Evolutionary conservation across 768 basidiomycete species (phyloP).

Genomic region (Serpula lacrymans): DNA sequence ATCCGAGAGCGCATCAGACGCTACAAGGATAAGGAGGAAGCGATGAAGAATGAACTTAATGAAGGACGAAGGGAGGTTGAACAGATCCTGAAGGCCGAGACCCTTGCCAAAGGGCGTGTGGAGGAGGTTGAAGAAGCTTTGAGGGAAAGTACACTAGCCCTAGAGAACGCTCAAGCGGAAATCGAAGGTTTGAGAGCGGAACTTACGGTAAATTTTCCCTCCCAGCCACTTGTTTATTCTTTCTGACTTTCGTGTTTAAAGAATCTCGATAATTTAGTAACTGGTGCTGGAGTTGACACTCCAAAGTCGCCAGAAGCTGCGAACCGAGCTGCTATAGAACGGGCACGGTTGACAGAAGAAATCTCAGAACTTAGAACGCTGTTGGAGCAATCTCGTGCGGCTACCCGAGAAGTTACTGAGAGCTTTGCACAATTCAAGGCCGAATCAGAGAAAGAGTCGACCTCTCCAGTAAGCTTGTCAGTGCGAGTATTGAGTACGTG

Average conservation of each 20-base stretch:
- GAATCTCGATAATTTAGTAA: slow-evolving; percentile 64
- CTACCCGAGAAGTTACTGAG: slow-evolving; percentile 17
- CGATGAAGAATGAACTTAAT: slow-evolving; percentile 65
- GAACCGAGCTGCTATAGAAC: slow-evolving; percentile 49
- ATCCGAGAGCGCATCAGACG: slow-evolving; percentile 62
- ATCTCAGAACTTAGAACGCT: slow-evolving; percentile 50
- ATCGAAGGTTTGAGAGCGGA: slow-evolving; percentile 78
- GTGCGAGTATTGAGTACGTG: neutral
- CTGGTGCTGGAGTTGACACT: slow-evolving; percentile 28
- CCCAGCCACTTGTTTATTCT: neutral
- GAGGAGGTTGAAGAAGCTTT: slow-evolving; percentile 90
- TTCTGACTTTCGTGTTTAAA: slow-evolving; percentile 22
- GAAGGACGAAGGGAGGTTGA: slow-evolving; percentile 67
- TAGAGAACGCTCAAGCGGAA: slow-evolving; percentile 89
- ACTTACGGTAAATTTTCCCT: slow-evolving; percentile 53
- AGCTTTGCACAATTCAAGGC: slow-evolving; percentile 1
- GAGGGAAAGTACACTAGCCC: slow-evolving; percentile 77
- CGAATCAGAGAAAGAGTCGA: slow-evolving; percentile 14
- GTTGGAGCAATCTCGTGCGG: slow-evolving; percentile 37
- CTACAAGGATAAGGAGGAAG: slow-evolving; percentile 71
- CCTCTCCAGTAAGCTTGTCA: slow-evolving; percentile 17
- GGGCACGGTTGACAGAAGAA: slow-evolving; percentile 50
- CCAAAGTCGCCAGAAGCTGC: no score
- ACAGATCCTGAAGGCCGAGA: slow-evolving; percentile 58
- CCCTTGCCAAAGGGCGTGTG: slow-evolving; percentile 55